Conservation (phyloP, 495 filamentous ascomycete species). For the Xylaria acuta region DNA sequence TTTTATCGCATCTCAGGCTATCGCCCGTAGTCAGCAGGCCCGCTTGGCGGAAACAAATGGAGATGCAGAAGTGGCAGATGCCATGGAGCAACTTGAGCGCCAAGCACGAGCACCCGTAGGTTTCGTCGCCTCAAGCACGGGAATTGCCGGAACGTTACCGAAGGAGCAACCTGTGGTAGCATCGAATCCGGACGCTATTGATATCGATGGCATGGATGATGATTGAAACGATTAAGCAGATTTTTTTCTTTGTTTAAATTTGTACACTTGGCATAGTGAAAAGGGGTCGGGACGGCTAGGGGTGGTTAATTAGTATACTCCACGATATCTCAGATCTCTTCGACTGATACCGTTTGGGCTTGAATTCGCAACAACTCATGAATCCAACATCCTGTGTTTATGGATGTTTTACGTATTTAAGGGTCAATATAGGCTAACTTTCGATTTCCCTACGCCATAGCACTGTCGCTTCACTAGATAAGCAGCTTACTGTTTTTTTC, state of each 20-base stretch:
- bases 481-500: background rate
- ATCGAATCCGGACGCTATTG: conserved; percentile 87
- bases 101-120: conserved; percentile 87
- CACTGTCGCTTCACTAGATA: background rate
- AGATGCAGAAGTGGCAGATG: conserved; percentile 68
- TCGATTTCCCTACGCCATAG: background rate
- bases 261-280: conserved; percentile 29
- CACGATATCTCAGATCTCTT: conserved; percentile 10
- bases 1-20: conserved; percentile 95
- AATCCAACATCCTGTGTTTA: background rate
- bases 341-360: conserved; percentile 3
- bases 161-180: conserved; percentile 54
- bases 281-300: conserved; percentile 7
- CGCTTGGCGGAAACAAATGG: conserved; percentile 56
- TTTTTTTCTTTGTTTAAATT: conserved; percentile 7
- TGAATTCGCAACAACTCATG: conserved; percentile 5
- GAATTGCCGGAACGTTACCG: conserved; percentile 72
- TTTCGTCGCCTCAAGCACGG: conserved; percentile 87
- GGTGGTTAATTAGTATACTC: conserved; percentile 19
- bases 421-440: conserved; percentile 10
- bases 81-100: conserved; percentile 90
- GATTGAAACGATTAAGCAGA: conserved; percentile 34
- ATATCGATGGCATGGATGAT: conserved; percentile 71
- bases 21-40: conserved; percentile 77
- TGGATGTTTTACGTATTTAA: background rate